These are phyloP conservation scores for Corchorus capsularis DNA, from an alignment of 345 rosid species.

Conservation along the genomic window DNA sequence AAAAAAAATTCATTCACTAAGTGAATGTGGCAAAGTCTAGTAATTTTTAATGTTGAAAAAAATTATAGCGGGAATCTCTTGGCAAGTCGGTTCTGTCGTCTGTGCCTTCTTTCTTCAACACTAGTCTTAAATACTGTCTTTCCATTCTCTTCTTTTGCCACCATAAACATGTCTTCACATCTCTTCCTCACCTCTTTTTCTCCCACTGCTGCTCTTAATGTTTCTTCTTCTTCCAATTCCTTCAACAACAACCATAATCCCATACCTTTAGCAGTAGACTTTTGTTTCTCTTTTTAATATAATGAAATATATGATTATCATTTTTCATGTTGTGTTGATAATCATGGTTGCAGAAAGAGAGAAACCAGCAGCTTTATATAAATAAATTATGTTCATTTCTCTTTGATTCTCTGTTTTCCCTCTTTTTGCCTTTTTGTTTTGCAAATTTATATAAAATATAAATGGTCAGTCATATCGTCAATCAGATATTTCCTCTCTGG, in stretches of 20 bases:
- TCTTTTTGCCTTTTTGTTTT: neutral
- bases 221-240: neutral
- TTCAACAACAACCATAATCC: conserved; percentile 7
- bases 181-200: conserved; percentile 22
- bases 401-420: neutral
- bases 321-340: neutral
- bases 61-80: conserved; percentile 39
- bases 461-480: too few species aligned
- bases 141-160: neutral
- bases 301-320: neutral
- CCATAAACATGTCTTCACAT: conserved; percentile 21
- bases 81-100: conserved; percentile 38
- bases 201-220: neutral
- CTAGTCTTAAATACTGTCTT: conserved; percentile 16
- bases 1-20: too few species aligned
- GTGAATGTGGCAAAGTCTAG: too few species aligned
- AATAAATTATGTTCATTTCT: neutral
- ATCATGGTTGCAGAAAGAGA: neutral
- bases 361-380: neutral
- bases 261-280: neutral
- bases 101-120: conserved; percentile 14
- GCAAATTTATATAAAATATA: too few species aligned
- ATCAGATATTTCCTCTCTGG: too few species aligned
- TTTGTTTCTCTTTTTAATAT: neutral
- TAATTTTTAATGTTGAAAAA: too few species aligned